Percentiles rank a stretch among this genome's conserved stretches.
Conservation (phyloP, 768 basidiomycete species). For the Rhizopogon rudus region DNA sequence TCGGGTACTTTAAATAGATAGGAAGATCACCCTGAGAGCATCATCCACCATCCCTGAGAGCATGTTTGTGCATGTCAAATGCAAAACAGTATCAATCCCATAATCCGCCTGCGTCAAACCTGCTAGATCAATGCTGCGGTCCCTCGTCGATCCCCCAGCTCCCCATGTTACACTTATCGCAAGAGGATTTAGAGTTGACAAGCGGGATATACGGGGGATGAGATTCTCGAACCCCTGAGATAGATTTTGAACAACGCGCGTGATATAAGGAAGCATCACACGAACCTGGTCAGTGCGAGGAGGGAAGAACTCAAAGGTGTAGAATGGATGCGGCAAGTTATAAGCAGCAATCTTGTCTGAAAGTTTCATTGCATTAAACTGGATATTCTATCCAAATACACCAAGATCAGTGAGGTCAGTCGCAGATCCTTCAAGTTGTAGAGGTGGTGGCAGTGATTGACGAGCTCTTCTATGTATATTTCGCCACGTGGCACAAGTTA, state of each 20-base stretch:
- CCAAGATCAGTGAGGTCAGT: not conserved
- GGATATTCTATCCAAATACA: not conserved
- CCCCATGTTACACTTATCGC: constrained; percentile 97
- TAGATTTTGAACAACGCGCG: constrained; percentile 3
- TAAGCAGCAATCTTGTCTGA: constrained; percentile 57
- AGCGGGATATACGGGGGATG: constrained; percentile 77
- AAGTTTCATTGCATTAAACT: constrained; percentile 54
- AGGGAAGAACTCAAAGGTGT: constrained; percentile 96
- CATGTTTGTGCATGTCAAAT: constrained; percentile 98
- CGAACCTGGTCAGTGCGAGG: constrained; percentile 85
- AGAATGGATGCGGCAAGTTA: constrained; percentile 58
- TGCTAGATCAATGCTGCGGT: constrained; percentile 84
- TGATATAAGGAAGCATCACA: not conserved
- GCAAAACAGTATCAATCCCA: constrained; percentile 83
- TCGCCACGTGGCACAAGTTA: not conserved
- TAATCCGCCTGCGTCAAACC: constrained; percentile 67
- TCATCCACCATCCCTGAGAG: constrained; percentile 81
- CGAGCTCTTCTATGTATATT: not conserved
- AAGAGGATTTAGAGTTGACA: constrained; percentile 71
- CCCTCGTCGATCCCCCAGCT: constrained; percentile 89
- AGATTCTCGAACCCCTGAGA: constrained; percentile 87
- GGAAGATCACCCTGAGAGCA: constrained; percentile 63
- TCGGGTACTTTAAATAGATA: not conserved
- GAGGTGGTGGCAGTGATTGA: not conserved
- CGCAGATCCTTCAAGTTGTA: not conserved